phyloP scores from a whole-genome alignment of 2,329 filamentous ascomycete genomes.

The Paecilomyces sp. region DNA sequence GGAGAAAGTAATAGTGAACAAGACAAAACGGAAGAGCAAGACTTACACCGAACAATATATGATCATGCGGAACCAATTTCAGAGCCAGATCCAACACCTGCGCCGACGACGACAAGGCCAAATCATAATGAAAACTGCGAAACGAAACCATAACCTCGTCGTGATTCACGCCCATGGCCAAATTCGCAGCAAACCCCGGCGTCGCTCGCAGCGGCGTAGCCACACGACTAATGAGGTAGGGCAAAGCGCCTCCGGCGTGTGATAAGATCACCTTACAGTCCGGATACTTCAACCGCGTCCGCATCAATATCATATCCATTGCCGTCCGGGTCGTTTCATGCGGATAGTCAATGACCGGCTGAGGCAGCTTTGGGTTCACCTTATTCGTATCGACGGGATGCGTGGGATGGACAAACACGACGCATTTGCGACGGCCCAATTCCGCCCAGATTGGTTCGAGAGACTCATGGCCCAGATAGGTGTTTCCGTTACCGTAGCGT shows the following conservation, averaged over 20 bases:
- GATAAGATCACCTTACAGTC: constrained; percentile 42
- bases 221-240: not conserved
- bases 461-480: constrained; percentile 40
- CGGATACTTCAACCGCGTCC: constrained; percentile 16
- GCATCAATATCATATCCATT: constrained; percentile 34
- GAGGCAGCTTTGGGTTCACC: constrained; percentile 27
- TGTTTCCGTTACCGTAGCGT: constrained; percentile 31
- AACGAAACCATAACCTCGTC: too few relatives aligned
- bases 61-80: too few relatives aligned
- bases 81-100: too few relatives aligned
- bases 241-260: constrained; percentile 36
- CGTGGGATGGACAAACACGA: not conserved
- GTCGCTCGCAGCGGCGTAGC: too few relatives aligned
- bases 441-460: not conserved
- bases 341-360: constrained; percentile 38
- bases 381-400: constrained; percentile 5
- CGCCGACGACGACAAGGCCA: too few relatives aligned
- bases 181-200: too few relatives aligned
- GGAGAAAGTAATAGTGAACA: too few relatives aligned
- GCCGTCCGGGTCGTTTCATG: constrained; percentile 40
- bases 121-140: too few relatives aligned
- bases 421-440: not conserved
- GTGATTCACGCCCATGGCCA: too few relatives aligned
- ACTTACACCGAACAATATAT: too few relatives aligned
- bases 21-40: too few relatives aligned